These are phyloP conservation scores for Pythium volutum DNA, from an alignment of 352 stramenopile species.

Conservation along the genomic window DNA sequence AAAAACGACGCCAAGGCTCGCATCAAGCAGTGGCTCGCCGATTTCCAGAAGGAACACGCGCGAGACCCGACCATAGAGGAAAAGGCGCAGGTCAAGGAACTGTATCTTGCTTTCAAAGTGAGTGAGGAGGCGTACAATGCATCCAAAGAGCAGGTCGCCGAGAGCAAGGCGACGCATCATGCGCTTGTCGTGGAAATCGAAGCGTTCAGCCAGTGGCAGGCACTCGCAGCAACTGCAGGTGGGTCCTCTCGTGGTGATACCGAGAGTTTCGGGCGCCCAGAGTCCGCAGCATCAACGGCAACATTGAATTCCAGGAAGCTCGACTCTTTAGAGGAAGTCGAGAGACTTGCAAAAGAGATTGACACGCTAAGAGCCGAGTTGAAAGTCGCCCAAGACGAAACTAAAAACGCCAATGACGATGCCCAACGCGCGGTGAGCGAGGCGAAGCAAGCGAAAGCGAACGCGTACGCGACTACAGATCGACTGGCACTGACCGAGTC, in stretches of 20 bases:
- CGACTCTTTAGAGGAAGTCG: background rate
- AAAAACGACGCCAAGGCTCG: conserved; percentile 54
- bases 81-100: conserved; percentile 70
- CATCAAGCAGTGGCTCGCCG: conserved; percentile 66
- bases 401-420: conserved; percentile 6
- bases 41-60: conserved; percentile 45
- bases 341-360: conserved; percentile 20
- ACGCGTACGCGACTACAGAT: conserved; percentile 9
- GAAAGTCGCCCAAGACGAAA: background rate
- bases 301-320: background rate
- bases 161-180: conserved; percentile 49
- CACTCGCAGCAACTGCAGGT: conserved; percentile 20
- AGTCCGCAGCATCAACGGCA: background rate
- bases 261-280: background rate
- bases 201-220: conserved; percentile 46
- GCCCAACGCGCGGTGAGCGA: background rate
- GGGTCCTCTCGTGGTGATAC: background rate
- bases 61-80: conserved; percentile 73
- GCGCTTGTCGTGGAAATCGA: conserved; percentile 45
- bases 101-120: conserved; percentile 77
- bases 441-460: conserved; percentile 1
- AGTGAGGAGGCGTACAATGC: conserved; percentile 48
- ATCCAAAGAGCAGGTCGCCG: conserved; percentile 35
- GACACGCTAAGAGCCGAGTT: conserved; percentile 10
- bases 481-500: background rate